Percentiles rank a stretch among this genome's conserved stretches.
Conservation (phyloP, 2,329 filamentous ascomycete genomes). For the Periglandula ipomoeae region DNA sequence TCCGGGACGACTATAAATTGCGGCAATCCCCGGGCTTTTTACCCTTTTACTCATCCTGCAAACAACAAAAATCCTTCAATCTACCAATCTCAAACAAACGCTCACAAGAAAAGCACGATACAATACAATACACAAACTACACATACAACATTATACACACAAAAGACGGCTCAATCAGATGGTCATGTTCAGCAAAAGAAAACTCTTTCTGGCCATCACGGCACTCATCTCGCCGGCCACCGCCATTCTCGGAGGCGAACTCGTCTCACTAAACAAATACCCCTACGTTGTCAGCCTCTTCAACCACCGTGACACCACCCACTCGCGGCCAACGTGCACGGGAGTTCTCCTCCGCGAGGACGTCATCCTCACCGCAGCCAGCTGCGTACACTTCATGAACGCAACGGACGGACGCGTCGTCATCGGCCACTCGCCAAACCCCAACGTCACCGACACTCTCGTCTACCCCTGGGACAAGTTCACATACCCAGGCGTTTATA, state of each 20-base stretch:
- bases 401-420: background rate
- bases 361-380: slow-evolving; percentile 3
- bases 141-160: too few relatives aligned
- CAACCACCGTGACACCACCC: background rate
- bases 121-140: too few relatives aligned
- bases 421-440: background rate
- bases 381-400: background rate
- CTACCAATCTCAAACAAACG: too few relatives aligned
- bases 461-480: background rate
- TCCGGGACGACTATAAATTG: too few relatives aligned
- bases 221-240: background rate
- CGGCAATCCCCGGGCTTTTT: too few relatives aligned
- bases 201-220: background rate
- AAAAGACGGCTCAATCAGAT: too few relatives aligned
- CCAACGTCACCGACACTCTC: background rate
- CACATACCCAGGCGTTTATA: background rate
- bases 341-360: slow-evolving; percentile 1
- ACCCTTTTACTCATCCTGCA: too few relatives aligned
- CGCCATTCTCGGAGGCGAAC: background rate
- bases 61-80: too few relatives aligned
- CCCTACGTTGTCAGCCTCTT: slow-evolving; percentile 2
- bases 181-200: too few relatives aligned
- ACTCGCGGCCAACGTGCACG: background rate
- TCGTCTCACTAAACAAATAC: background rate
- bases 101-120: too few relatives aligned